Evolutionary conservation across 208 protist genomes (phyloP).

Genomic region (Leishmania tropica): DNA sequence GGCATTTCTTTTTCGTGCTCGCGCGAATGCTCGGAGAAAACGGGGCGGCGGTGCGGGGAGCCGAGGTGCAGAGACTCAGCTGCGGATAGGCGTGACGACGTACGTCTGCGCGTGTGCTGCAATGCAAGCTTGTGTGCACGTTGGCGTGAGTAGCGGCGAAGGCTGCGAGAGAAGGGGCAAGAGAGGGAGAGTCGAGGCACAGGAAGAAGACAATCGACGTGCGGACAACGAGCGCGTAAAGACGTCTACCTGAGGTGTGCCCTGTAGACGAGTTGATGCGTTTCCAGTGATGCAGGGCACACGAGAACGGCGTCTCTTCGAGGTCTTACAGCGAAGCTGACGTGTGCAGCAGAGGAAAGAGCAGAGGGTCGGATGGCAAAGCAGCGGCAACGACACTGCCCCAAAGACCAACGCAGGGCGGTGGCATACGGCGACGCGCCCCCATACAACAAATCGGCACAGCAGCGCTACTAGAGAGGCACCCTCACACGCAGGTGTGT

Average conservation of each 20-base stretch:
- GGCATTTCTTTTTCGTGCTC: slow-evolving; percentile 30
- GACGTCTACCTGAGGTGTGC: not conserved
- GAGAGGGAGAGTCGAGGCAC: not conserved
- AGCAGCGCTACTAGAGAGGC: not conserved
- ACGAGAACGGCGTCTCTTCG: not conserved
- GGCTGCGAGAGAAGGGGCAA: not conserved
- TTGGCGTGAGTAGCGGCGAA: not conserved
- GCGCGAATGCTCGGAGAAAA: not conserved
- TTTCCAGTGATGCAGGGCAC: not conserved
- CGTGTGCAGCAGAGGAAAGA: not conserved
- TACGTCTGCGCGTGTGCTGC: not conserved
- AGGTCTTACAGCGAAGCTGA: not conserved
- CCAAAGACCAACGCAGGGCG: not conserved
- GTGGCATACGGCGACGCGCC: not conserved
- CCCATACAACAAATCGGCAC: not conserved
- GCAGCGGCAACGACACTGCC: not conserved
- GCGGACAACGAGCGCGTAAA: not conserved
- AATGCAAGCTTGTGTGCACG: not conserved
- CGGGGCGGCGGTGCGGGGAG: not conserved
- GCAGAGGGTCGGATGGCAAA: not conserved
- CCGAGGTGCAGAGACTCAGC: not conserved
- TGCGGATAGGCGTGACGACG: not conserved
- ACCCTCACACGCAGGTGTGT: not conserved
- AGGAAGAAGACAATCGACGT: not conserved
- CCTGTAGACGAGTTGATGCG: not conserved